Percentiles rank a stretch among this genome's conserved stretches.
Evolutionary conservation across 78 protist genomes (phyloP).

Genomic region (Speleostelium caveatum): DNA sequence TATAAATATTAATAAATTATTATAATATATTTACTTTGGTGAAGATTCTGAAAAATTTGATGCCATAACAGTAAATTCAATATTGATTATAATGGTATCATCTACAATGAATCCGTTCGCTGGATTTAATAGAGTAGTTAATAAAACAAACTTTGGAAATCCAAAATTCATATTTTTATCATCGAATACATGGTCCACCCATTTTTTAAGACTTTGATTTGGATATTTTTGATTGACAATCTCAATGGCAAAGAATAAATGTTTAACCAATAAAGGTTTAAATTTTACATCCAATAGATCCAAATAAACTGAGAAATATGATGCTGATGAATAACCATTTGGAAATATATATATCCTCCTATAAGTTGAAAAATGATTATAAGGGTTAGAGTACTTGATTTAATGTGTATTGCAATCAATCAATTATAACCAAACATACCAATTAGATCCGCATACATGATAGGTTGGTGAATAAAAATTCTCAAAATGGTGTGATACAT

Average conservation of each 20-base stretch:
- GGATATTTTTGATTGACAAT: constrained; percentile 69
- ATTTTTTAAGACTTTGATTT: constrained; percentile 69
- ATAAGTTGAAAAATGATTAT: neutral
- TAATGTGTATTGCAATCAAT: neutral
- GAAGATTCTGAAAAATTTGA: constrained; percentile 53
- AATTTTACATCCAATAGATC: constrained; percentile 75
- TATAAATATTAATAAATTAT: neutral
- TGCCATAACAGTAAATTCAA: constrained; percentile 80
- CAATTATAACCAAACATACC: too few species aligned
- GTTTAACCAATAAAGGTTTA: constrained; percentile 67
- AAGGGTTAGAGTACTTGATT: neutral
- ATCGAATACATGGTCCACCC: constrained; percentile 72
- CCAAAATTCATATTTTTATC: constrained; percentile 79
- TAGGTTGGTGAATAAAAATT: constrained; percentile 76
- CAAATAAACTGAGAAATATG: constrained; percentile 72
- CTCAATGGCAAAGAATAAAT: constrained; percentile 76
- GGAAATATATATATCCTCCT: constrained; percentile 75
- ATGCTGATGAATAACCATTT: constrained; percentile 73
- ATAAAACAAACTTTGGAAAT: constrained; percentile 74
- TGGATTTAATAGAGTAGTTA: constrained; percentile 37
- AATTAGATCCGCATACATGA: constrained; percentile 74
- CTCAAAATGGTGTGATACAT: constrained; percentile 69
- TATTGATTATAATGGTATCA: constrained; percentile 66
- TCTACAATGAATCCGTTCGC: constrained; percentile 64
- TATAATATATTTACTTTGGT: constrained; percentile 31